Evolutionary conservation across 345 rosid genomes (phyloP).

Genomic region (Camelina sativa): DNA sequence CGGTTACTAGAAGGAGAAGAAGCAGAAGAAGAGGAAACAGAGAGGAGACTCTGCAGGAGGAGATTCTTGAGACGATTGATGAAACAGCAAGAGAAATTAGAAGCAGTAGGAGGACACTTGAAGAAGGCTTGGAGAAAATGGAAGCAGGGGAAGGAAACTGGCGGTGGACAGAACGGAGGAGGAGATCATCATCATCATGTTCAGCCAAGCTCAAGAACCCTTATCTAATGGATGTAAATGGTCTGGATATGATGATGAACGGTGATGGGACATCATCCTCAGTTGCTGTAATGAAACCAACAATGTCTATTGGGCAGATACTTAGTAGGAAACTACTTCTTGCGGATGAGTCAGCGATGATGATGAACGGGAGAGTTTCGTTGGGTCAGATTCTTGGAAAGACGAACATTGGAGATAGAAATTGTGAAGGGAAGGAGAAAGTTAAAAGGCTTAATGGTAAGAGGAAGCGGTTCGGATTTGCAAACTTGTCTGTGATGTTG

Average conservation of each 20-base stretch:
- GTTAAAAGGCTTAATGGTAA: conserved; percentile 48
- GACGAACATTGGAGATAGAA: conserved; percentile 39
- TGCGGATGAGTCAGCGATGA: conserved; percentile 61
- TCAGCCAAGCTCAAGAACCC: conserved; percentile 63
- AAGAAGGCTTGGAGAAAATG: conserved; percentile 68
- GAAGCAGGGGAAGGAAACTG: conserved; percentile 70
- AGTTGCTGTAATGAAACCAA: conserved; percentile 61
- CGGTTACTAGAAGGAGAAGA: conserved; percentile 44
- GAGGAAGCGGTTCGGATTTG: conserved; percentile 85
- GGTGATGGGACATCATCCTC: conserved; percentile 38
- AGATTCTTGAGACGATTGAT: conserved; percentile 64
- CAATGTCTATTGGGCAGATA: conserved; percentile 87
- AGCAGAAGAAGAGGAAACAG: conserved; percentile 7
- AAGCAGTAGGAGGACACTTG: conserved; percentile 68
- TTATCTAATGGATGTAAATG: conserved; percentile 38
- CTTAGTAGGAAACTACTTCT: conserved; percentile 81
- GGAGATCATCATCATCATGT: conserved; percentile 55
- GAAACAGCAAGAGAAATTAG: conserved; percentile 78
- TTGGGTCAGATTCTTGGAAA: conserved; percentile 83
- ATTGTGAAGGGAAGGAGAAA: conserved; percentile 23
- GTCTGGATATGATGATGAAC: conserved; percentile 36
- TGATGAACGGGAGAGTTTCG: conserved; percentile 62
- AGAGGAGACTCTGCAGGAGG: conserved; percentile 40
- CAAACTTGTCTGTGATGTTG: conserved; percentile 64
- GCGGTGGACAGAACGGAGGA: conserved; percentile 50